Evolutionary conservation across 1,284 basidiomycete genomes (phyloP).

Genomic region (Austroboletus novae-zelandiae): DNA sequence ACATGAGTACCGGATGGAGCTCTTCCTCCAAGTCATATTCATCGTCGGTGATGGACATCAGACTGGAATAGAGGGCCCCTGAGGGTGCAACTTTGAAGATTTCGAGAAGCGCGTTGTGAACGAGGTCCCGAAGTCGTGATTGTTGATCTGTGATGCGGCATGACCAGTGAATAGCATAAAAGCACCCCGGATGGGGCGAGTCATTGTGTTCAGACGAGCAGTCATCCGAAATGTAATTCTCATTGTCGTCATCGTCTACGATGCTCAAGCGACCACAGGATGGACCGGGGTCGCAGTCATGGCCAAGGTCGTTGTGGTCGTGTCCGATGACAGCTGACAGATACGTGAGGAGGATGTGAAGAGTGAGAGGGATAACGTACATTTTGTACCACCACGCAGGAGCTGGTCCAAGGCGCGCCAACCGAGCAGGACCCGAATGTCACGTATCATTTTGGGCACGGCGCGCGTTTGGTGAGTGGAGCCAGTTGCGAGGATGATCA

Average conservation of each 20-base stretch:
- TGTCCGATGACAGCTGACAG: slow-evolving; percentile 19
- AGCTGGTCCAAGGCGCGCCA: slow-evolving; percentile 52
- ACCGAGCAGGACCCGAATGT: slow-evolving; percentile 49
- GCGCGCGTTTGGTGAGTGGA: slow-evolving; percentile 34
- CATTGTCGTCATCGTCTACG: slow-evolving; percentile 24
- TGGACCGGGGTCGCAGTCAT: slow-evolving; percentile 4
- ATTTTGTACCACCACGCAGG: slow-evolving; percentile 46
- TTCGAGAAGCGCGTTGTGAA: slow-evolving; percentile 40
- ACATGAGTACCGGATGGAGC: slow-evolving; percentile 38
- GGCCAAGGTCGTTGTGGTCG: slow-evolving; percentile 31
- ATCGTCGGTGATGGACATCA: slow-evolving; percentile 40
- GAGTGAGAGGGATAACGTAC: slow-evolving; percentile 28
- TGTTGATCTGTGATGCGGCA: slow-evolving; percentile 40
- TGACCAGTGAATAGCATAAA: slow-evolving; percentile 53
- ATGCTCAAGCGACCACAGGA: slow-evolving; percentile 1
- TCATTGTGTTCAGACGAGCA: slow-evolving; percentile 27
- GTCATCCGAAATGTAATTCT: slow-evolving; percentile 29
- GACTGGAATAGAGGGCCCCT: slow-evolving; percentile 41
- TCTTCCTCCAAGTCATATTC: slow-evolving; percentile 27
- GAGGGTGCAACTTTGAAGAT: slow-evolving; percentile 52
- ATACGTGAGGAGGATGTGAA: slow-evolving; percentile 3
- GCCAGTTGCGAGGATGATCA: slow-evolving; percentile 48
- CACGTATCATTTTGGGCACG: slow-evolving; percentile 53
- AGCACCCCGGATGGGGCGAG: slow-evolving; percentile 27
- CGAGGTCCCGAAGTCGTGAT: slow-evolving; percentile 39